These are phyloP conservation scores for Monosporascus ibericus DNA, from an alignment of 2,329 filamentous ascomycete species.

Conservation along the genomic window DNA sequence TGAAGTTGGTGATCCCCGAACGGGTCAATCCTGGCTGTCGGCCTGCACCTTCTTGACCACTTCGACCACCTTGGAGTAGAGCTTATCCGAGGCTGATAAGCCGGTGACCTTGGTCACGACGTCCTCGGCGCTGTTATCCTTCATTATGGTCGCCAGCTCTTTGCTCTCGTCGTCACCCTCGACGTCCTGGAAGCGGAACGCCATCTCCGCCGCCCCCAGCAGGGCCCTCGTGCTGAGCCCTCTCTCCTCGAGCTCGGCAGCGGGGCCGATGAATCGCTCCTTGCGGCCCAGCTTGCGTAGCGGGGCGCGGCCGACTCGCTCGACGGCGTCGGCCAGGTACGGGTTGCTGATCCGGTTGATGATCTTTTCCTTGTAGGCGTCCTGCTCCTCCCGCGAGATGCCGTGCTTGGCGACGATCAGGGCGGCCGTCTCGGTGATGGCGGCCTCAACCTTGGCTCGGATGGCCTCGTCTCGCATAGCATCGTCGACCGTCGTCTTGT, in stretches of 20 bases:
- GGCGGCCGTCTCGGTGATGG: slow-evolving; percentile 77
- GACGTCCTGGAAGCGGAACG: slow-evolving; percentile 92
- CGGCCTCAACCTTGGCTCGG: slow-evolving; percentile 69
- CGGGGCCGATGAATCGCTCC: slow-evolving; percentile 92
- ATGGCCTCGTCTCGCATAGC: slow-evolving; percentile 78
- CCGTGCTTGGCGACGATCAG: slow-evolving; percentile 84
- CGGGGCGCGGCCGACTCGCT: slow-evolving; percentile 91
- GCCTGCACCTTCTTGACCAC: slow-evolving; percentile 80
- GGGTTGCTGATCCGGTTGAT: slow-evolving; percentile 90
- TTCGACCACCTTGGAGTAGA: slow-evolving; percentile 69
- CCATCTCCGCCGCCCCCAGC: slow-evolving; percentile 81
- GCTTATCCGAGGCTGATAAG: slow-evolving; percentile 67
- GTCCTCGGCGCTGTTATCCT: slow-evolving; percentile 63
- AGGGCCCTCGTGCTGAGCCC: slow-evolving; percentile 68
- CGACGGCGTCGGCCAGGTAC: slow-evolving; percentile 83
- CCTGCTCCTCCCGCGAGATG: slow-evolving; percentile 69
- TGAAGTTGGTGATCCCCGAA: background rate
- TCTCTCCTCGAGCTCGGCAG: slow-evolving; percentile 78
- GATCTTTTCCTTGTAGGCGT: slow-evolving; percentile 86
- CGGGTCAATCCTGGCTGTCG: slow-evolving; percentile 43
- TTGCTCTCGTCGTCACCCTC: slow-evolving; percentile 84
- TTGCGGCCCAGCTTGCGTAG: slow-evolving; percentile 90
- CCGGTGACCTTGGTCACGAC: slow-evolving; percentile 79
- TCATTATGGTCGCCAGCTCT: slow-evolving; percentile 81
- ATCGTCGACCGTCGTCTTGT: slow-evolving; percentile 85